Evolutionary conservation across 331 rosid species (phyloP), one percentile per base, ranked within the genome.

Genomic region (Quercus phellos): DNA sequence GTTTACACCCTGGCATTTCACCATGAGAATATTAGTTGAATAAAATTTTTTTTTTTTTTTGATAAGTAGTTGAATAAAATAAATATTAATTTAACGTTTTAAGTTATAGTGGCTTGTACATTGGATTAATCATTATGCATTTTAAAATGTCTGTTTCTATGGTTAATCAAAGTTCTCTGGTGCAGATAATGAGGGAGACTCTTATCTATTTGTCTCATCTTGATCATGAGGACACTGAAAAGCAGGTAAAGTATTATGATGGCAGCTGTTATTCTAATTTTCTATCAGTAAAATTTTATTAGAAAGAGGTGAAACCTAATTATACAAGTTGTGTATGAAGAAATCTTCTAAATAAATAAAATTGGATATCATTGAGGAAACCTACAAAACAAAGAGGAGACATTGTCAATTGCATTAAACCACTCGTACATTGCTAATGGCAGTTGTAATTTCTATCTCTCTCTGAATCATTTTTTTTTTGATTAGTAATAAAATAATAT

Each of bases 101-200:
- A 22, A 58, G 14, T 21, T 21, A 22, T 22, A 53, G 35, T 18
- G 12, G 51, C 27, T 69, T 55, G 4, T 55, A 9, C 5, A 24
- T 11, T 46, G 2, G 54, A 9, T 10, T 8, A n/a, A 22, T 21
- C 30, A 17, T 1, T 26, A 1, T 5, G 43, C 38, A 1, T 24
- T 18, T 50, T 32, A 32, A 26, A 55, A 29, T 11, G 27, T 26
- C 53, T 24, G 4, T n/a, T 64, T 80, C 55, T 71, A 18, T 78
- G 54, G 59, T 55, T 68, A 64, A 81, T 74, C 61, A 59, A n/a
- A 35, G 72, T 81, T 80, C 72, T 29, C 42, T 84, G 61, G 51
- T 88, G 80, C 96, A 95, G 99, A 93, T 92, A 87, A 95, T 95
- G 99, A 88, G 99, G 84, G 99, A 95, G 90, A 95, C 99, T 16